Conservation (phyloP, 805 yeast species). For the Wickerhamiella cacticola region DNA sequence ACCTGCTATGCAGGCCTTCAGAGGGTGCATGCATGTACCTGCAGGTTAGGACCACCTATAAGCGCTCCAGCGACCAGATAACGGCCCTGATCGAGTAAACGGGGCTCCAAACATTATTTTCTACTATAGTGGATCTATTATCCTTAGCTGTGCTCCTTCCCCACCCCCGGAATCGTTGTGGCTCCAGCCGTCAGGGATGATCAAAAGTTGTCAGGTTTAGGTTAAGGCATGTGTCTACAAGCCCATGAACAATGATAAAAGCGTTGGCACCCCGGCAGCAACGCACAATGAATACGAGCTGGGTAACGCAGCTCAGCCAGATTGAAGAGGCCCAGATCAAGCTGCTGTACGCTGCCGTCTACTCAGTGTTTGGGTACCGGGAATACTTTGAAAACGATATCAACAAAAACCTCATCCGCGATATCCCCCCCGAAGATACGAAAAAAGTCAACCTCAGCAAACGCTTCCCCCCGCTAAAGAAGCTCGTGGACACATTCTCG, state of each 20-base stretch:
- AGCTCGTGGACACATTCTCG: neutral
- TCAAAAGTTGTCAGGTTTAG: conserved; percentile 1
- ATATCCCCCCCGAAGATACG: neutral
- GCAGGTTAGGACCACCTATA: too few species aligned
- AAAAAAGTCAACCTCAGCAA: neutral
- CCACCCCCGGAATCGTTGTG: neutral
- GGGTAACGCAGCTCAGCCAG: neutral
- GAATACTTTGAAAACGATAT: neutral
- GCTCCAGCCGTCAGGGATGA: neutral
- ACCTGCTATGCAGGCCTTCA: neutral
- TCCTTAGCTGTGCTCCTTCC: too few species aligned
- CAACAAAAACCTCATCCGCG: neutral
- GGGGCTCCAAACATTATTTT: too few species aligned
- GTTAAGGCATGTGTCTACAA: conserved; percentile 1
- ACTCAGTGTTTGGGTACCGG: conserved; percentile 1
- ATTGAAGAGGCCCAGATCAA: conserved; percentile 5
- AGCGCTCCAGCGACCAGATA: too few species aligned
- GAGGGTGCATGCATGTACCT: neutral
- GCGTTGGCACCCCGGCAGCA: neutral
- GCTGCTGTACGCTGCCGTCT: conserved; percentile 5
- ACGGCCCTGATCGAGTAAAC: too few species aligned
- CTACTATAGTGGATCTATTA: too few species aligned
- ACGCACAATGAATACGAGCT: neutral
- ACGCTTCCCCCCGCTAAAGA: neutral
- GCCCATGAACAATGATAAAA: neutral